These are phyloP conservation scores for Microascus cirrosus DNA, from an alignment of 2,329 filamentous ascomycete genomes.

Conservation along the genomic window DNA sequence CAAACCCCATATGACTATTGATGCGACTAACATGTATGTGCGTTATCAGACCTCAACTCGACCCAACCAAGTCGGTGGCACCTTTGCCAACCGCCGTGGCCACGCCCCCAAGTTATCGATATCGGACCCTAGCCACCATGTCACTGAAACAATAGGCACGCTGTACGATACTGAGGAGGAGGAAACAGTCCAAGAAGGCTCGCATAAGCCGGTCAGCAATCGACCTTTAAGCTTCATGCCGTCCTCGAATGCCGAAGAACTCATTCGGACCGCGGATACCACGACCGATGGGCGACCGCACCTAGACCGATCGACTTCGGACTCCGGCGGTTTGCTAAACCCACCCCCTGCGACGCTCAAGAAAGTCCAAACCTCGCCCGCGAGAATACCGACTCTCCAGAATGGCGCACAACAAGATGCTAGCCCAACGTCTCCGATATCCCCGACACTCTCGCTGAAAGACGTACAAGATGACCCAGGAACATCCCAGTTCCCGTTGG, in stretches of 20 bases:
- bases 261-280: constrained; percentile 14
- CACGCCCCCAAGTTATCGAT: constrained; percentile 50
- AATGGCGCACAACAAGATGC: constrained; percentile 24
- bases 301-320: constrained; percentile 33
- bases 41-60: constrained; percentile 42
- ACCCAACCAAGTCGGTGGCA: constrained; percentile 42
- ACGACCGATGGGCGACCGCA: constrained; percentile 25
- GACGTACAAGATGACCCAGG: constrained; percentile 53
- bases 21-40: background rate
- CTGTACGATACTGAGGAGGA: constrained; percentile 74
- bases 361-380: constrained; percentile 31
- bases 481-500: constrained; percentile 59
- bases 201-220: constrained; percentile 10
- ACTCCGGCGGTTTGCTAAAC: constrained; percentile 18
- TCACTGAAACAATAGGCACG: constrained; percentile 86
- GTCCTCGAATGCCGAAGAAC: constrained; percentile 6
- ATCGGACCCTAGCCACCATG: constrained; percentile 85
- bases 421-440: constrained; percentile 24
- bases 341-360: constrained; percentile 21
- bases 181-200: constrained; percentile 39
- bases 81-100: constrained; percentile 46
- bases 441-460: constrained; percentile 40
- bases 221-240: constrained; percentile 65
- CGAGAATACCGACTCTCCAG: constrained; percentile 26
- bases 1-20: background rate